Evolutionary conservation across 148 eudicot species (phyloP), one percentile per base, ranked within the genome.

Genomic region (Rhododendron molle): DNA sequence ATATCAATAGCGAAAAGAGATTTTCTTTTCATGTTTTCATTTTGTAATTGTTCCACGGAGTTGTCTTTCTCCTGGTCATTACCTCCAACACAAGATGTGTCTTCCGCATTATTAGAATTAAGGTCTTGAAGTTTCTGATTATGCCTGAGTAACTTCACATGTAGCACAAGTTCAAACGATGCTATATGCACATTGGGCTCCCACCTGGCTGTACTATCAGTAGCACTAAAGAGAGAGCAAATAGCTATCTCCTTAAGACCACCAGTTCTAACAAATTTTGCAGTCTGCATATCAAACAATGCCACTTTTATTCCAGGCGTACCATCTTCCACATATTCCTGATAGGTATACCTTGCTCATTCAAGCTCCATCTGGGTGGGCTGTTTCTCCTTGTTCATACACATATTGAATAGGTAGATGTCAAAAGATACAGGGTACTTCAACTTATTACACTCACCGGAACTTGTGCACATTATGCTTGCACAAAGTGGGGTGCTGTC

Each of bases 191-290:
- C 95, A 94, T 96, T 98, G 34, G 98, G 98, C 89, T 96, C 99
- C 99, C 99, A 96, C 76, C 97, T 89, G 81, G 92, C 86, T 46
- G 98, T 89, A 88, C 36, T 34, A 34, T 95, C 96, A 81, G 99
- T 94, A 78, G 99, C 98, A 91, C 99, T 96, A 86, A 96, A 96
- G 85, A 95, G 95, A 87, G 97, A 95, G 92, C 99, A 95, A 80
- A 93, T 93, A 62, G 92, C 93, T 80, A 95, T 88, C 88, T 95
- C 98, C 89, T 91, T 96, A 13, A 94, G 93, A 85, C 98, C 96
- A 81, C 98, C 98, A 81, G 95, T 88, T 82, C 93, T 91, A n/a
- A 96, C 95, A 91, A 95, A 91, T 84, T 96, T 96, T 40, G 95
- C 93, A 90, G 93, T 96, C 87, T 93, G 97, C 93, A 96, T 91